Evolutionary conservation across 495 filamentous ascomycete genomes (phyloP).

Genomic region (Lasiosphaeriaceae sp.): DNA sequence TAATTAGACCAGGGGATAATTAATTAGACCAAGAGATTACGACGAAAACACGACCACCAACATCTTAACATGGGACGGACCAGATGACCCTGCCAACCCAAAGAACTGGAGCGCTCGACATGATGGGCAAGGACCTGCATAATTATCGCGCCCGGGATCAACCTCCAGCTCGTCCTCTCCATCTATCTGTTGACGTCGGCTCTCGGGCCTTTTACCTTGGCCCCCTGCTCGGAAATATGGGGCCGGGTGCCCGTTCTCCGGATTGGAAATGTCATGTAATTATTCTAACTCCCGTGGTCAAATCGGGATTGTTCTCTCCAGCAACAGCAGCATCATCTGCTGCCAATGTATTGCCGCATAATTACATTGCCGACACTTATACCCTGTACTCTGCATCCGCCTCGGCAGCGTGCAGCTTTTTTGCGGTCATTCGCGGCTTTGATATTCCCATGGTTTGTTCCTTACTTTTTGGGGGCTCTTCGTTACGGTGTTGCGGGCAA

Average conservation of each 20-base stretch:
- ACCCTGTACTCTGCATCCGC: constrained; percentile 11
- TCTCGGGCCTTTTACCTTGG: constrained; percentile 32
- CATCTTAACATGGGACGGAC: constrained; percentile 20
- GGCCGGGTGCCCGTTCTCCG: constrained; percentile 27
- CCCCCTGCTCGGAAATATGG: constrained; percentile 33
- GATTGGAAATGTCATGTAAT: constrained; percentile 21
- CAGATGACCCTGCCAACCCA: constrained; percentile 24
- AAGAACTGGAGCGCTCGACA: constrained; percentile 31
- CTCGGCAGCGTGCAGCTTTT: constrained; percentile 9
- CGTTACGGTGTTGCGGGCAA: constrained; percentile 7
- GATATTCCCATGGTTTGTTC: constrained; percentile 11
- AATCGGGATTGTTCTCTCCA: constrained; percentile 4
- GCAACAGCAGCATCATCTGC: constrained; percentile 7
- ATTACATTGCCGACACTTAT: constrained; percentile 11
- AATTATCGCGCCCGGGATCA: constrained; percentile 18
- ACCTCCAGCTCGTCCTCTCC: constrained; percentile 38
- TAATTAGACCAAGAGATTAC: not conserved
- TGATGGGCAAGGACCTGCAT: constrained; percentile 18
- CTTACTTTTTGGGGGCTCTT: constrained; percentile 6
- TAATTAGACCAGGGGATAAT: not conserved
- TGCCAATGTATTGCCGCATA: constrained; percentile 12
- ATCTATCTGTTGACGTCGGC: constrained; percentile 49
- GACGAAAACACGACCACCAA: not conserved
- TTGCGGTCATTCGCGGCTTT: constrained; percentile 7
- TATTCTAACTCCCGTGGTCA: not conserved